A percentile compares a stretch with the other conserved stretches of the same genome.
Evolutionary conservation across 441 rosid genomes (phyloP).

Genomic region (Pelargonium myrrhifolium): DNA sequence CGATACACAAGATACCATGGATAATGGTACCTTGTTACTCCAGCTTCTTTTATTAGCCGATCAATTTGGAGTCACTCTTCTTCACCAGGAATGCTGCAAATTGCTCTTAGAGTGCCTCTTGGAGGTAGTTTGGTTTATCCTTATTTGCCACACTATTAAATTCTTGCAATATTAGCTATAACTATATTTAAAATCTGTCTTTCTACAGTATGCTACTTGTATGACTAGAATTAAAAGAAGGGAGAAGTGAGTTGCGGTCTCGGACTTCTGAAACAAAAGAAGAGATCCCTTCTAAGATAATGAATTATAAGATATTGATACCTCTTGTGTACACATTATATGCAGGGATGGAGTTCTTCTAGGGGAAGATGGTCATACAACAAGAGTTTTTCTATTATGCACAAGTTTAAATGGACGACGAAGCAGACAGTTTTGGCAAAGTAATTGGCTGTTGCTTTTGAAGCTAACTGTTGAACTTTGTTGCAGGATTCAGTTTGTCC

Average conservation of each 20-base stretch:
- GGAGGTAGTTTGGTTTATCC: constrained; percentile 54
- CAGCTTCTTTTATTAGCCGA: constrained; percentile 86
- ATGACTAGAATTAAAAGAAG: constrained; percentile 48
- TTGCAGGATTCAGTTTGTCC: constrained; percentile 97
- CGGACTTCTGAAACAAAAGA: constrained; percentile 67
- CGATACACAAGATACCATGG: constrained; percentile 43
- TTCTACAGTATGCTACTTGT: constrained; percentile 40
- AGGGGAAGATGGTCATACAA: constrained; percentile 80
- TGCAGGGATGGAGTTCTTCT: constrained; percentile 99
- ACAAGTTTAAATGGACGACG: constrained; percentile 88
- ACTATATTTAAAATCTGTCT: constrained; percentile 25
- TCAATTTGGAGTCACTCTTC: constrained; percentile 70
- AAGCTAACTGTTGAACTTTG: constrained; percentile 80
- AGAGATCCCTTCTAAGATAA: constrained; percentile 46
- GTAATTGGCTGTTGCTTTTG: constrained; percentile 38
- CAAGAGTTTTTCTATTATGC: constrained; percentile 85
- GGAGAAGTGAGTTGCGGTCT: constrained; percentile 57
- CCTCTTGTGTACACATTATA: constrained; percentile 81
- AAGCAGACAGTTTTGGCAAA: constrained; percentile 80
- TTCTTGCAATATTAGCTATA: constrained; percentile 12
- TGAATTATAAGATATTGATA: constrained; percentile 68
- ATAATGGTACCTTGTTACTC: constrained; percentile 67
- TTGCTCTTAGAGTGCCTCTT: constrained; percentile 76
- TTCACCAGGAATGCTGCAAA: constrained; percentile 97
- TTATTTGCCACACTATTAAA: constrained; percentile 17